A percentile compares a stretch with the other conserved stretches of the same genome.
Conservation (phyloP, 345 rosid species). For the Anastatica hierochuntica region DNA sequence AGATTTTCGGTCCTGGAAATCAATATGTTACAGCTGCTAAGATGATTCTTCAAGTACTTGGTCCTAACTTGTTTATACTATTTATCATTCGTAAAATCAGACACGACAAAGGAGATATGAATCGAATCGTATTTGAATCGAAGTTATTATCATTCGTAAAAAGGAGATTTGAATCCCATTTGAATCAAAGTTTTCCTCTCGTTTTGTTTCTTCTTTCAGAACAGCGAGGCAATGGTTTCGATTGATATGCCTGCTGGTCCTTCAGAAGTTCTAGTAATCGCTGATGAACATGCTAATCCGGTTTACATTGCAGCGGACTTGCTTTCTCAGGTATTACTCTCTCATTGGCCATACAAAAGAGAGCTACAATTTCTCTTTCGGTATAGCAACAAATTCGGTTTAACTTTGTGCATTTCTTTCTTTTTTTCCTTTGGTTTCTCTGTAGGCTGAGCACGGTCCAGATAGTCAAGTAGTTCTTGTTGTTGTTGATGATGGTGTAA, state of each 20-base stretch:
- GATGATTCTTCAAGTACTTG: slow-evolving; percentile 90
- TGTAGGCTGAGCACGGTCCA: slow-evolving; percentile 96
- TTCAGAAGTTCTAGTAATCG: slow-evolving; percentile 91
- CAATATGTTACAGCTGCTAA: slow-evolving; percentile 96
- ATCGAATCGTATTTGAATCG: no score
- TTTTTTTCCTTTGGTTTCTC: no score
- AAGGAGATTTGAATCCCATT: no score
- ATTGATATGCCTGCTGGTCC: slow-evolving; percentile 99
- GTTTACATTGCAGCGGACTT: slow-evolving; percentile 89
- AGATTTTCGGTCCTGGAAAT: slow-evolving; percentile 91
- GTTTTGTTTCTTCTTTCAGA: no score
- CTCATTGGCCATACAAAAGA: not conserved
- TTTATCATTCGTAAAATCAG: no score
- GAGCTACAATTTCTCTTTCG: not conserved
- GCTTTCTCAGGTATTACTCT: slow-evolving; percentile 68
- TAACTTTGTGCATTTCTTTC: no score
- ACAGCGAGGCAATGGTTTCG: slow-evolving; percentile 96
- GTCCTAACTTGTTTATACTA: no score
- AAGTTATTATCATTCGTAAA: no score
- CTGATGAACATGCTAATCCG: slow-evolving; percentile 72
- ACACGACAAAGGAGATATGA: no score
- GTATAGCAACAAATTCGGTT: no score
- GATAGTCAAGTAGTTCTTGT: slow-evolving; percentile 96
- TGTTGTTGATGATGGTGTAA: slow-evolving; percentile 63
- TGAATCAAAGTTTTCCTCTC: no score